phyloP scores from a whole-genome alignment of 441 rosid species.

The Syzygium malaccense region DNA sequence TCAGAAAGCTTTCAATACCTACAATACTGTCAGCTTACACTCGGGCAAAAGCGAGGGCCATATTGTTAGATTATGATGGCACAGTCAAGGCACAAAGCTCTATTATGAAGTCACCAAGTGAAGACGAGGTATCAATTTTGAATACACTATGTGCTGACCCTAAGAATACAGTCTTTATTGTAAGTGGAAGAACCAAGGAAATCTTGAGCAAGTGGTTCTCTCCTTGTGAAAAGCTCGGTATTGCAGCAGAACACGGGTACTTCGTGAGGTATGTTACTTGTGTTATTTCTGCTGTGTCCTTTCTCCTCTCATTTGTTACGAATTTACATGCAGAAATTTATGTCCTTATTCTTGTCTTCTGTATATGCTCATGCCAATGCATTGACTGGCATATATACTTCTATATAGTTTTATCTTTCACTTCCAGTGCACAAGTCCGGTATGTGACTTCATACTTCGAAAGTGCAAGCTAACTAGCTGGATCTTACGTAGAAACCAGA shows the following conservation, averaged over 20 bases:
- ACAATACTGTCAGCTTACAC: slow-evolving; percentile 1
- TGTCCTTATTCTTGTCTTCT: not conserved
- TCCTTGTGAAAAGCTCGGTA: slow-evolving; percentile 11
- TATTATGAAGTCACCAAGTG: slow-evolving; percentile 3
- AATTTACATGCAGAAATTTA: not conserved
- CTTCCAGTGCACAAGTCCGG: not conserved
- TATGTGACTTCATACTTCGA: not conserved
- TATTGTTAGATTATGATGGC: slow-evolving; percentile 16
- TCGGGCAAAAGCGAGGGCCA: slow-evolving; percentile 6
- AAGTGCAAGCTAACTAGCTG: not conserved
- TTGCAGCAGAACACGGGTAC: slow-evolving; percentile 18
- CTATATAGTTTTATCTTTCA: not conserved
- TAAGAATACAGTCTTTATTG: slow-evolving; percentile 14
- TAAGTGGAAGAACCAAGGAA: slow-evolving; percentile 14
- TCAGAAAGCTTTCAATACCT: slow-evolving; percentile 8
- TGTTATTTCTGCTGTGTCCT: not conserved
- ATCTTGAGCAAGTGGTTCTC: slow-evolving; percentile 13
- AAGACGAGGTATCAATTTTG: slow-evolving; percentile 5
- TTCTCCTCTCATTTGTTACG: not conserved
- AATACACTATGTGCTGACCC: slow-evolving; percentile 13
- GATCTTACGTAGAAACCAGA: not conserved
- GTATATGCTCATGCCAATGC: not conserved
- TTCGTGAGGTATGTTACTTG: slow-evolving; percentile 3
- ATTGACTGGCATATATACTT: not conserved
- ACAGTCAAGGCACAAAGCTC: slow-evolving; percentile 15